These are phyloP conservation scores for Sanguinoderma infundibulare DNA, from an alignment of 1,284 basidiomycete genomes.

Conservation along the genomic window DNA sequence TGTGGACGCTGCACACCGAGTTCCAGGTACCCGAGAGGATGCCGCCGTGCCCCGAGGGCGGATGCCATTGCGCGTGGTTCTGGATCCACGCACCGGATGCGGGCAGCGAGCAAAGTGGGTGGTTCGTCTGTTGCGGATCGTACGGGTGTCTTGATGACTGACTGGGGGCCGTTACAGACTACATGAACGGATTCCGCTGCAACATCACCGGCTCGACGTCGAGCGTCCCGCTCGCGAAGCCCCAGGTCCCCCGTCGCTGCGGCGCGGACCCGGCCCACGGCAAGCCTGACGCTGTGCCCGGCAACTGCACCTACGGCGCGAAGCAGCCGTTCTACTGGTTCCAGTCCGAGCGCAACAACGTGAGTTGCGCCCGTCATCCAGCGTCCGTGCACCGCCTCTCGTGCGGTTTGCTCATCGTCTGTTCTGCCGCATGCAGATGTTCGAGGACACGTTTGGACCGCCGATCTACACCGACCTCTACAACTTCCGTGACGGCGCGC, in stretches of 20 bases:
- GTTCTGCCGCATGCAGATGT: conserved; percentile 46
- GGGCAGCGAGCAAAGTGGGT: conserved; percentile 50
- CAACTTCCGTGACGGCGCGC: conserved; percentile 62
- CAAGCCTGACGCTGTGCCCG: conserved; percentile 32
- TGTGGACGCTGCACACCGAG: conserved; percentile 69
- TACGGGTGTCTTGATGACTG: not conserved
- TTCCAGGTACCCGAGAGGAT: conserved; percentile 72
- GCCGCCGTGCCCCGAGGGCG: conserved; percentile 69
- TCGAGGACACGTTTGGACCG: conserved; percentile 56
- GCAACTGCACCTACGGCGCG: conserved; percentile 69
- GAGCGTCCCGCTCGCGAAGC: conserved; percentile 45
- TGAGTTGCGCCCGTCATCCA: conserved; percentile 27
- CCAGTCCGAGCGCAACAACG: conserved; percentile 46
- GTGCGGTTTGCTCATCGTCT: not conserved
- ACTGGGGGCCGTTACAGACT: conserved; percentile 49
- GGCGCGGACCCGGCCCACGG: conserved; percentile 36
- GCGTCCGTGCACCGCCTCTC: not conserved
- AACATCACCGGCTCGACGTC: conserved; percentile 63
- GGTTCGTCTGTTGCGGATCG: not conserved
- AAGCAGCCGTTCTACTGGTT: conserved; percentile 74
- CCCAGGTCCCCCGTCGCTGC: conserved; percentile 37
- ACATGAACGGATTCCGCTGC: conserved; percentile 83
- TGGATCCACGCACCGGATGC: conserved; percentile 69
- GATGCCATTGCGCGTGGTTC: conserved; percentile 75
- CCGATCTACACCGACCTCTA: conserved; percentile 64